A percentile compares a stretch with the other conserved stretches of the same genome.
Conservation (phyloP, 2,329 filamentous ascomycete genomes). For the Hymenoscyphus infarciens region DNA sequence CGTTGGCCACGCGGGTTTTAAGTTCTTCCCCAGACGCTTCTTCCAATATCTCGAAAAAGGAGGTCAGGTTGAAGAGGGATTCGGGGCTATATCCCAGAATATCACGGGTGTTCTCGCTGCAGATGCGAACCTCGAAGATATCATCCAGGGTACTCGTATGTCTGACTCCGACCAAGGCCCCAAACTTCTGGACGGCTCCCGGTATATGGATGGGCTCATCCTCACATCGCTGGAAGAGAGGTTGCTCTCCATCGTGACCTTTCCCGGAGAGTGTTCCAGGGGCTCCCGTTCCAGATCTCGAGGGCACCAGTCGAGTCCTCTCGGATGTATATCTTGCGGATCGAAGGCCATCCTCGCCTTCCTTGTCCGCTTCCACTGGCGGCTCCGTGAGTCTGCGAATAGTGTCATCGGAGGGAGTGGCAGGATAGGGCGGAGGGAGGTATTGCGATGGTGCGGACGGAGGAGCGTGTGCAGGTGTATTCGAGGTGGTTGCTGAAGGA, state of each 20-base stretch:
- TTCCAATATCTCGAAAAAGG: constrained; percentile 25
- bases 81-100: constrained; percentile 26
- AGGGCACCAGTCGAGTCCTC: constrained; percentile 20
- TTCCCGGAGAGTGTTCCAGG: constrained; percentile 20
- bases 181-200: constrained; percentile 27
- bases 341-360: constrained; percentile 1
- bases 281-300: constrained; percentile 14
- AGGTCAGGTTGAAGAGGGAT: constrained; percentile 23
- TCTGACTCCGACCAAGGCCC: constrained; percentile 23
- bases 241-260: constrained; percentile 11
- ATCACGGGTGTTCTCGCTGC: constrained; percentile 25
- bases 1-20: constrained; percentile 19
- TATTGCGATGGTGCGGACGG: not conserved
- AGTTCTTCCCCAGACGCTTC: constrained; percentile 21
- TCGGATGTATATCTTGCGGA: constrained; percentile 11
- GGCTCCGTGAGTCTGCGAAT: constrained; percentile 17
- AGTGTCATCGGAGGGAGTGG: constrained; percentile 16
- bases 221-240: constrained; percentile 24
- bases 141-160: constrained; percentile 16
- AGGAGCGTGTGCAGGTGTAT: not conserved
- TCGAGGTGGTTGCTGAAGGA: not conserved
- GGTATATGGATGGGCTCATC: constrained; percentile 31
- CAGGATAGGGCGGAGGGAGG: constrained; percentile 18
- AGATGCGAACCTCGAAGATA: constrained; percentile 27
- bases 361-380: not conserved